These are phyloP conservation scores for Apostasia ramifera DNA, from an alignment of 106 monocot genomes.

Conservation along the genomic window DNA sequence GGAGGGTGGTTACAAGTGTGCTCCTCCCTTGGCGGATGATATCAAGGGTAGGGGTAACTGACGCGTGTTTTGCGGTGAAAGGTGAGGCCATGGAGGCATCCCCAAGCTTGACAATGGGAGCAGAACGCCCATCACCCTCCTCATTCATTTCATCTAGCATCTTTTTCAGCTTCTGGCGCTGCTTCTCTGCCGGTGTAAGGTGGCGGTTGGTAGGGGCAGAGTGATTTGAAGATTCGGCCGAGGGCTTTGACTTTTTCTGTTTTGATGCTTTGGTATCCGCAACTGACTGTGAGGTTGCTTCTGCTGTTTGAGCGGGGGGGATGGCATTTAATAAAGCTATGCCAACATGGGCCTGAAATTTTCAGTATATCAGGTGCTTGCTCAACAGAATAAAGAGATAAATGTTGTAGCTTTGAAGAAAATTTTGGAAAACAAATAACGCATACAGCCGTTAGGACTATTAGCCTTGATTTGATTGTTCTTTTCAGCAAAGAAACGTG, in stretches of 20 bases:
- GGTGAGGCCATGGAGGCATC: slow-evolving; percentile 99
- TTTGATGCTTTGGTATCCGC: slow-evolving; percentile 47
- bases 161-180: slow-evolving; percentile 64
- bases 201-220: slow-evolving; percentile 39
- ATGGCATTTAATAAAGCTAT: slow-evolving; percentile 90
- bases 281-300: slow-evolving; percentile 40
- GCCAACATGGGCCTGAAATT: slow-evolving; percentile 88
- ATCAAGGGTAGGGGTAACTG: slow-evolving; percentile 83
- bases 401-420: background rate
- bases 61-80: slow-evolving; percentile 99
- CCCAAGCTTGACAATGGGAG: slow-evolving; percentile 91
- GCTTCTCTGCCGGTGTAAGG: slow-evolving; percentile 72
- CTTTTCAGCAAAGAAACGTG: too few species aligned
- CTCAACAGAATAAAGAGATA: too few species aligned
- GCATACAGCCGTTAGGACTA: too few species aligned
- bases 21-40: slow-evolving; percentile 96
- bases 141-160: slow-evolving; percentile 93
- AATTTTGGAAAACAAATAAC: too few species aligned
- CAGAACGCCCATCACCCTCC: slow-evolving; percentile 67
- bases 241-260: slow-evolving; percentile 48
- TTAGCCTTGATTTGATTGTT: too few species aligned
- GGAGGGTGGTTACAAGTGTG: slow-evolving; percentile 95
- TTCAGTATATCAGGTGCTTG: background rate
- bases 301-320: slow-evolving; percentile 46
- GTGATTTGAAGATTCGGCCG: slow-evolving; percentile 37